Evolutionary conservation across 2,329 filamentous ascomycete species (phyloP), one percentile per base, ranked within the genome.

Genomic region (Metarhizium brunneum): DNA sequence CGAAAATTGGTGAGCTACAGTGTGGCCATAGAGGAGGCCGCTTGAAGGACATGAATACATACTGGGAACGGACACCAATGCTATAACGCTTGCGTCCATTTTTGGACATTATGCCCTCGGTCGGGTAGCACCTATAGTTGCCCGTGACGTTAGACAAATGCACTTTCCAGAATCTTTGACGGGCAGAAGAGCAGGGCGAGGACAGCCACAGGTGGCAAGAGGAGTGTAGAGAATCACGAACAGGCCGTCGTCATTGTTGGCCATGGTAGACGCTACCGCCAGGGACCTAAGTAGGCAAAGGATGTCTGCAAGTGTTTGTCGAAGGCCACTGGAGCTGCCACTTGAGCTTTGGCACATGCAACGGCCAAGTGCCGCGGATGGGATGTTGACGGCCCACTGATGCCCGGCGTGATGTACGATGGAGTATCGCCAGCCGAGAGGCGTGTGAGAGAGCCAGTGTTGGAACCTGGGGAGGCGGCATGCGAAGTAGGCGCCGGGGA

Each of bases 81-180:
- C 82, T 82, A 67, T 86, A 90, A 68, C 87, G 87, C 62, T 80
- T 85, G 65, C 84, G 81, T 59, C 80, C 79, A 51, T 72, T 75
- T 57, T 76, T 74, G 54, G 82, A 78, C 59, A 90, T 78, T 59
- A 90, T 75, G 64, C 76, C 74, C 61, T 88, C 83, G 59, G 85
- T 88, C 57, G 83, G 81, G 71, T 81, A 80, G 68, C 80, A 79
- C 66, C 86, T 89, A 58, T 53, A 16, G 20, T 25, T n/a, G 25
- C 18, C 18, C 54, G 50, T 20, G 47, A 49, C 53, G 25, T 51
- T 25, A 49, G 43, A 40, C 5, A 20, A 13, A 14, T 51, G 49
- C 5, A 52, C 16, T 32, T 36, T 14, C 13, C 10, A n/a, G 3
- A 30, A 29, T 29, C 2, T 29, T 48, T 29, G 45, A 29, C 13